Base-by-base conservation (phyloP, 371 early-diverging fungal genomes). In the Mucor lusitanicus region DNA sequence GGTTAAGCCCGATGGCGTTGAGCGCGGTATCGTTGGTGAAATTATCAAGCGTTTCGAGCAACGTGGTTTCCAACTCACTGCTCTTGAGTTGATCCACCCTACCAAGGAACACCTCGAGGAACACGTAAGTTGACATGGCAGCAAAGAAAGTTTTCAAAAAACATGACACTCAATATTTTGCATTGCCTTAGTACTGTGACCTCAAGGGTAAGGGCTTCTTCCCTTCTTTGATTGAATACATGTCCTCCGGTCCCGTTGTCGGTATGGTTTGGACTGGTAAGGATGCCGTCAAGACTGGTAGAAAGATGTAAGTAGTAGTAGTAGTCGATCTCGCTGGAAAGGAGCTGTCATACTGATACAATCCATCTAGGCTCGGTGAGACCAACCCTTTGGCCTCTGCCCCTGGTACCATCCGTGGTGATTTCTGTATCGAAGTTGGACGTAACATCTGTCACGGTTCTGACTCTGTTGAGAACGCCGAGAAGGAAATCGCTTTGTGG, bases 341-440 rank as follows among this genome's bases (percentile, higher is more conserved):
- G 2, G 40, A 40, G 3, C 5, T 40, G 40, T 17, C 40, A 5
- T 40, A 40, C 6, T 40, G 40, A 40, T 40, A 17, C 0, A 17
- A 17, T 17, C 1, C 17, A 40, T 40, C 17, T 23, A 48, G 48
- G 53, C 53, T 99, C 69, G 99, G 99, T 75, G 95, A 89, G 82
- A 94, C 94, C 86, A 92, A 94, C 91, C 94, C 94, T 75, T 84
- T 95, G 76, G 92, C 91, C 77, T 95, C 96, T 69, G 88, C 87
- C 65, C 95, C 98, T 68, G 99, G 99, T 76, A 98, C 99, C 85
- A 99, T 99, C 90, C 95, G 99, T 85, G 99, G 99, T 76, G 99
- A 99, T 89, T 97, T 90, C 83, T 91, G 93, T 78, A 89, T 97
- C 66, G 97, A 95, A 68, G 91, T 93, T 42, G 94, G 95, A 59